phyloP scores from a whole-genome alignment of 371 early-diverging fungal species.

The Syncephalastrum monosporum region DNA sequence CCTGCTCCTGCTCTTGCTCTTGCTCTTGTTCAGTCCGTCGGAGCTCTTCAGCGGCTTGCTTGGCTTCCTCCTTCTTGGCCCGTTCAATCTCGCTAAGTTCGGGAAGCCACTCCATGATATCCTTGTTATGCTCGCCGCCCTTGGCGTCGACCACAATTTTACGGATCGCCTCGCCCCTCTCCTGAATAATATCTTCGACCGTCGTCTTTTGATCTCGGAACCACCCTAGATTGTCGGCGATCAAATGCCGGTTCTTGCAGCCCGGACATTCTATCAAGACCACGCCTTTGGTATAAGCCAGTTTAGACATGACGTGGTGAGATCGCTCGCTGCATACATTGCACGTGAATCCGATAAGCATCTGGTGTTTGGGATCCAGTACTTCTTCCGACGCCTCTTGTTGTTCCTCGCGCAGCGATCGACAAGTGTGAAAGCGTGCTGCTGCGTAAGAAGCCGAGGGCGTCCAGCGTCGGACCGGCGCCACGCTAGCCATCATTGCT shows the following conservation, averaged over 20 bases:
- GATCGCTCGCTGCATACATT: constrained; percentile 86
- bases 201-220: constrained; percentile 73
- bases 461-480: not conserved
- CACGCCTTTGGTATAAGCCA: constrained; percentile 88
- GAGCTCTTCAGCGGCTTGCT: constrained; percentile 25
- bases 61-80: constrained; percentile 29
- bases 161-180: constrained; percentile 76
- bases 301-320: constrained; percentile 88
- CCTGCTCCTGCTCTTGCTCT: constrained; percentile 5
- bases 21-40: constrained; percentile 14
- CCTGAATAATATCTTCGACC: constrained; percentile 81
- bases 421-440: constrained; percentile 8
- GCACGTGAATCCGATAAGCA: constrained; percentile 93
- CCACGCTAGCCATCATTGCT: too few species aligned
- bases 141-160: constrained; percentile 43
- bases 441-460: not conserved
- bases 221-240: constrained; percentile 97
- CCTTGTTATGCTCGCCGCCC: constrained; percentile 26
- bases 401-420: constrained; percentile 4
- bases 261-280: constrained; percentile 91
- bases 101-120: constrained; percentile 50
- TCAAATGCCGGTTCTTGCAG: constrained; percentile 90
- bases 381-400: constrained; percentile 14
- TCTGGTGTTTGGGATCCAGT: constrained; percentile 52
- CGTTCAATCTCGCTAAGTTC: constrained; percentile 43